Conservation (phyloP, 1,284 basidiomycete species). For the Fomitopsis schrenkii region DNA sequence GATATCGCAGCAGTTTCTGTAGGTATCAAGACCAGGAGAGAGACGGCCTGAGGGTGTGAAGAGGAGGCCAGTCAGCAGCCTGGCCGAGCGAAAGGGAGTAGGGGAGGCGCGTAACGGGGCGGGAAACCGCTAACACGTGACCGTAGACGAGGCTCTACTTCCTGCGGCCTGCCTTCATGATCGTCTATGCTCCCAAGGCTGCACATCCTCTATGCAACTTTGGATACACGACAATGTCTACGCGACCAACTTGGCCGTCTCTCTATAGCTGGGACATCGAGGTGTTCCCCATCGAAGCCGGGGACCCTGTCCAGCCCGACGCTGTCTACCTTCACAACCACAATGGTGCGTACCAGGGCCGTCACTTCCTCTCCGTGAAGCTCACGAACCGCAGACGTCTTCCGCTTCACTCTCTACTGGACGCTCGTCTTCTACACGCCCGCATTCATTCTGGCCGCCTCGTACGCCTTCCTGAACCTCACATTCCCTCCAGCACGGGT, state of each 20-base stretch:
- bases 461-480: constrained; percentile 69
- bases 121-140: no score
- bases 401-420: constrained; percentile 85
- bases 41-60: no score
- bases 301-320: constrained; percentile 27
- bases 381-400: constrained; percentile 52
- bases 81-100: no score
- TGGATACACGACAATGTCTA: background rate
- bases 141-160: no score
- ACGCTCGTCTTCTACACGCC: constrained; percentile 72
- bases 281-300: constrained; percentile 37
- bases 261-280: constrained; percentile 42
- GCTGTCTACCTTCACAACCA: constrained; percentile 30
- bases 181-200: background rate
- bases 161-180: background rate
- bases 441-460: constrained; percentile 63
- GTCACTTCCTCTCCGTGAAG: background rate
- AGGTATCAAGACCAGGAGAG: no score
- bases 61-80: no score
- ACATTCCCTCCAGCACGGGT: constrained; percentile 42
- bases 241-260: constrained; percentile 39
- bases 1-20: no score
- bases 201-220: background rate
- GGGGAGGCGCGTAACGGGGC: no score
- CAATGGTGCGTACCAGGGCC: constrained; percentile 23